Evolutionary conservation across 2,329 filamentous ascomycete genomes (phyloP).

Genomic region (Beauveria pseudobassiana): DNA sequence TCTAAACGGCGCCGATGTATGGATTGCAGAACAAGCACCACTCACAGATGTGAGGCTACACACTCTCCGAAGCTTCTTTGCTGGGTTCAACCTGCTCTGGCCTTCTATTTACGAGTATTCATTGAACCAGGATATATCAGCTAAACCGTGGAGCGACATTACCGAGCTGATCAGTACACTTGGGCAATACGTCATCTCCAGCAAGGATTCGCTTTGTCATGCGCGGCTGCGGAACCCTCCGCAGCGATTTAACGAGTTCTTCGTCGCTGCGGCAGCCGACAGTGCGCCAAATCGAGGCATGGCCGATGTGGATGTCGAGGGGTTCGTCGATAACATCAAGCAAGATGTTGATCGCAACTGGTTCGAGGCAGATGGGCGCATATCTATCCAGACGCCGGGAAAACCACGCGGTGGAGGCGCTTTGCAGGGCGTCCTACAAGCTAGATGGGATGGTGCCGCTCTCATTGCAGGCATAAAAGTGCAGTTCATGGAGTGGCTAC

Average conservation of each 20-base stretch:
- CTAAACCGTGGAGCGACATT: background rate
- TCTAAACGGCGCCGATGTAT: conserved; percentile 16
- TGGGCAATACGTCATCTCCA: background rate
- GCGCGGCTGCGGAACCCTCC: background rate
- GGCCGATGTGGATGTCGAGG: conserved; percentile 25
- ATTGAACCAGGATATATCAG: background rate
- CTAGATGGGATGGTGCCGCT: conserved; percentile 23
- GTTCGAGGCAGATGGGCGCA: conserved; percentile 25
- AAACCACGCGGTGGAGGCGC: conserved; percentile 21
- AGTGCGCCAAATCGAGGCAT: conserved; percentile 11
- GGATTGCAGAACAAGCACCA: conserved; percentile 1
- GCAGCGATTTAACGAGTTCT: conserved; percentile 10
- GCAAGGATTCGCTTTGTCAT: background rate
- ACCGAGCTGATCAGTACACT: background rate
- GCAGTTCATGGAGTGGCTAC: conserved; percentile 26
- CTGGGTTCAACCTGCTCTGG: conserved; percentile 15
- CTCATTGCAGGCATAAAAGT: conserved; percentile 25
- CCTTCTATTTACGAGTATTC: conserved; percentile 15
- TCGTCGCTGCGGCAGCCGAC: background rate
- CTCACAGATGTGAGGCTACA: conserved; percentile 18
- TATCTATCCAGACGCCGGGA: conserved; percentile 32
- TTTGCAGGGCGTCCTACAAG: conserved; percentile 24
- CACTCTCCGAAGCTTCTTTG: conserved; percentile 16
- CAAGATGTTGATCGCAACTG: conserved; percentile 40
- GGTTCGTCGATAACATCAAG: conserved; percentile 35